Conservation (phyloP, 805 yeast genomes). For the Myxozyma monticola region DNA sequence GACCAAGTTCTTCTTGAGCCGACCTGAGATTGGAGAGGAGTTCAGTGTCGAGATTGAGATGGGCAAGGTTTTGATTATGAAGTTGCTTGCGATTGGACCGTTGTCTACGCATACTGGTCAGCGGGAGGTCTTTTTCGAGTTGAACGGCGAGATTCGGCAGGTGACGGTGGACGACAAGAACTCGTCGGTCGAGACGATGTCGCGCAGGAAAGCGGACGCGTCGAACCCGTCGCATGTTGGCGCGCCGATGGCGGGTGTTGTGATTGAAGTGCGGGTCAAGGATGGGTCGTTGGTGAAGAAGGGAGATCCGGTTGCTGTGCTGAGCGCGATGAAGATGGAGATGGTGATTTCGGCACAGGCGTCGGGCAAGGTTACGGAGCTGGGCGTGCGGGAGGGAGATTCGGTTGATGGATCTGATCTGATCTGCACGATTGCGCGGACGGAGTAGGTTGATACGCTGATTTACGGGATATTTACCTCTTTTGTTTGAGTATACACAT, state of each 20-base stretch:
- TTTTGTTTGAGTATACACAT: no score
- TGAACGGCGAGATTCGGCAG: constrained; percentile 97
- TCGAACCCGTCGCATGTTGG: constrained; percentile 90
- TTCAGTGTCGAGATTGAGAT: constrained; percentile 84
- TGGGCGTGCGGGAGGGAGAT: constrained; percentile 84
- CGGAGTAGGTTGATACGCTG: constrained; percentile 1
- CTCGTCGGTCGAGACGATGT: constrained; percentile 78
- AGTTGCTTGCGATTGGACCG: constrained; percentile 90
- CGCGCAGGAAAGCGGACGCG: constrained; percentile 88
- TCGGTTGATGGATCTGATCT: constrained; percentile 94
- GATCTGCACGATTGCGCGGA: constrained; percentile 58
- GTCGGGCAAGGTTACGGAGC: constrained; percentile 77
- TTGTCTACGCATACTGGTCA: constrained; percentile 79
- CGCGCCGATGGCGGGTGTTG: constrained; percentile 99
- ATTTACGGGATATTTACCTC: no score
- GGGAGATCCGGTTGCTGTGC: constrained; percentile 92
- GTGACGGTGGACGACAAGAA: constrained; percentile 87
- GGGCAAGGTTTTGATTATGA: constrained; percentile 91
- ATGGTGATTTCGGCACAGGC: constrained; percentile 95
- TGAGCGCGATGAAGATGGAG: constrained; percentile 99
- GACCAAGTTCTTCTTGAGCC: constrained; percentile 83
- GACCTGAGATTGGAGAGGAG: constrained; percentile 86
- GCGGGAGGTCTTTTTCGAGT: constrained; percentile 95
- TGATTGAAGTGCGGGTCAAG: constrained; percentile 90
- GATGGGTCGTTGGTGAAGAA: constrained; percentile 86